A percentile compares a stretch with the other conserved stretches of the same genome.
Evolutionary conservation across 257 asterid genomes (phyloP).

Genomic region (Linderniella brevidens): DNA sequence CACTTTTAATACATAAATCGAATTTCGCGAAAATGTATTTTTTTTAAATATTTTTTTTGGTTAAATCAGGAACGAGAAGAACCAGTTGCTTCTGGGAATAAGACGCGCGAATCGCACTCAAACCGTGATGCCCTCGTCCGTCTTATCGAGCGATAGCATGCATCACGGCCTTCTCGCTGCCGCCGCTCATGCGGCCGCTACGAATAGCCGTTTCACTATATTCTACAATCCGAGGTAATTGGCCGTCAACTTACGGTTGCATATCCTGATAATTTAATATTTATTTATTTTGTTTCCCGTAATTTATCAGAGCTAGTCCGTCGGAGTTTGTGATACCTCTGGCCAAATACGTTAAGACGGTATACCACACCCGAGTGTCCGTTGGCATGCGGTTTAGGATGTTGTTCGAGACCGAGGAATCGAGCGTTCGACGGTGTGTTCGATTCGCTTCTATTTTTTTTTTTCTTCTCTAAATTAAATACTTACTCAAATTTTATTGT

Average conservation of each 20-base stretch:
- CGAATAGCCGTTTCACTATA: constrained; percentile 61
- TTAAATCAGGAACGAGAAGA: constrained; percentile 55
- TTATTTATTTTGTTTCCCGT: neutral
- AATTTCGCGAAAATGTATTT: too few species aligned
- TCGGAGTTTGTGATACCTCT: constrained; percentile 82
- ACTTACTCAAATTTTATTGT: too few species aligned
- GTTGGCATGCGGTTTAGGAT: constrained; percentile 92
- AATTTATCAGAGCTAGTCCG: constrained; percentile 44
- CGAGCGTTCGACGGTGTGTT: constrained; percentile 70
- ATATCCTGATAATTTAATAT: too few species aligned
- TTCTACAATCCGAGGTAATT: constrained; percentile 68
- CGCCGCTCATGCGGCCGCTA: constrained; percentile 80
- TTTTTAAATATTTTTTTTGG: neutral
- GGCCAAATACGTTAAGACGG: constrained; percentile 72
- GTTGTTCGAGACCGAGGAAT: constrained; percentile 88
- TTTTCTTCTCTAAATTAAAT: constrained; percentile 10
- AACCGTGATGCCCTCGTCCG: constrained; percentile 68
- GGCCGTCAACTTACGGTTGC: too few species aligned
- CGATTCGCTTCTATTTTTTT: constrained; percentile 20
- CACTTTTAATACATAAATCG: too few species aligned
- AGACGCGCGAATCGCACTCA: constrained; percentile 65
- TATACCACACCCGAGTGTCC: constrained; percentile 68
- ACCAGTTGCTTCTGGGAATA: constrained; percentile 63
- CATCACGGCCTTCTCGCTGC: constrained; percentile 83
- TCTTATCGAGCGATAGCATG: constrained; percentile 78